Evolutionary conservation across 2,329 filamentous ascomycete genomes (phyloP).

Genomic region (Diaporthe nobilis): DNA sequence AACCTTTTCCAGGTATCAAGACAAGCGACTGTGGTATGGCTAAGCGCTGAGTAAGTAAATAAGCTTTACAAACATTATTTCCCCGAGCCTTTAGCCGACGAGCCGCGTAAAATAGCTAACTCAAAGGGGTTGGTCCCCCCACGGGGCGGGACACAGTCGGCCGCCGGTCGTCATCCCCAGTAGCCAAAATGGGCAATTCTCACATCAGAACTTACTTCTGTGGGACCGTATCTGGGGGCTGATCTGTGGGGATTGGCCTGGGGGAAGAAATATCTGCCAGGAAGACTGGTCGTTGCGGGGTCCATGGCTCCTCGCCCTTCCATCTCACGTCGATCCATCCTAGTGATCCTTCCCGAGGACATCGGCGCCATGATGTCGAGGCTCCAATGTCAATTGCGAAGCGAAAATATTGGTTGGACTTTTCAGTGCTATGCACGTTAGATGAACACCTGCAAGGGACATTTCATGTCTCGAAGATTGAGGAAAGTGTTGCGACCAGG

Average conservation of each 20-base stretch:
- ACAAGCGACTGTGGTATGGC: neutral
- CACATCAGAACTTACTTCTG: neutral
- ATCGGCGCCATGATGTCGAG: neutral
- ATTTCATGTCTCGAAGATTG: neutral
- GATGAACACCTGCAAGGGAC: neutral
- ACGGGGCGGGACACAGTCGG: neutral
- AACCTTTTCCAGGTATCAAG: neutral
- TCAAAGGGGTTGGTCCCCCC: neutral
- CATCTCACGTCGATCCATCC: neutral
- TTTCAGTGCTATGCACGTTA: too few species aligned
- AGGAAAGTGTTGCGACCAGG: neutral
- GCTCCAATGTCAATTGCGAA: neutral
- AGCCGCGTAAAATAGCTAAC: neutral
- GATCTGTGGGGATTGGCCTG: neutral
- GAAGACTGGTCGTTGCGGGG: neutral
- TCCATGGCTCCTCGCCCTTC: neutral
- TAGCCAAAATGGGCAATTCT: neutral
- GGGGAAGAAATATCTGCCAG: neutral
- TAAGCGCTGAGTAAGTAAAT: constrained; percentile 26
- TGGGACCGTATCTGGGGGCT: neutral
- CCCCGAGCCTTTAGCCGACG: constrained; percentile 24
- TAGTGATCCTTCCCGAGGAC: neutral
- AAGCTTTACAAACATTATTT: constrained; percentile 4
- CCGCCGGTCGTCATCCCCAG: neutral
- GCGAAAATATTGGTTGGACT: neutral